Evolutionary conservation across 768 basidiomycete genomes (phyloP).

Genomic region (Cystobasidium ongulense): DNA sequence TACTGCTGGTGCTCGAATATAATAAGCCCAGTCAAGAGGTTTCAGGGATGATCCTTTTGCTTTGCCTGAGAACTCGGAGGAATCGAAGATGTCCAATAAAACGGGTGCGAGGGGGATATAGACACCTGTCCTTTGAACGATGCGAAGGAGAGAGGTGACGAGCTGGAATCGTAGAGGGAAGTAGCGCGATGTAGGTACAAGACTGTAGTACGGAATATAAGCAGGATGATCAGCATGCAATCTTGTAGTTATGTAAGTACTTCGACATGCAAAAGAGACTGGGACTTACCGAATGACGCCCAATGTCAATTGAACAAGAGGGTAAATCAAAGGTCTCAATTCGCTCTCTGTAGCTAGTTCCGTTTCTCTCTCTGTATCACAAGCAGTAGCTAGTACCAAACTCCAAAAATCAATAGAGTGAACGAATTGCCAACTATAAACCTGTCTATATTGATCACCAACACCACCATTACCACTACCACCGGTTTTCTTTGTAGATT

Average conservation of each 20-base stretch:
- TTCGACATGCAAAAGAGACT: background rate
- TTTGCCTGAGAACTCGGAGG: conserved; percentile 60
- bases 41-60: conserved; percentile 76
- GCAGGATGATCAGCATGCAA: conserved; percentile 13
- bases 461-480: background rate
- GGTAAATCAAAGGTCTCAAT: conserved; percentile 81
- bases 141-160: conserved; percentile 73
- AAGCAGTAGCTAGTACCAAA: conserved; percentile 73
- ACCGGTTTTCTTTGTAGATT: background rate
- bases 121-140: conserved; percentile 70
- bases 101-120: conserved; percentile 83
- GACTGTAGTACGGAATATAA: conserved; percentile 50
- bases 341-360: conserved; percentile 61
- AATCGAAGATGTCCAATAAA: conserved; percentile 74
- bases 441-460: conserved; percentile 82
- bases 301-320: conserved; percentile 84
- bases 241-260: background rate
- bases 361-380: conserved; percentile 55
- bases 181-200: conserved; percentile 81
- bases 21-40: conserved; percentile 77
- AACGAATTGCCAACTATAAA: conserved; percentile 98
- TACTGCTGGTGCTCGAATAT: conserved; percentile 76
- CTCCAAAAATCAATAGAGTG: conserved; percentile 97
- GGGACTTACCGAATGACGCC: conserved; percentile 80
- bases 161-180: conserved; percentile 93